Conservation (phyloP, 208 protist species). For the Naegleria lovaniensis region DNA sequence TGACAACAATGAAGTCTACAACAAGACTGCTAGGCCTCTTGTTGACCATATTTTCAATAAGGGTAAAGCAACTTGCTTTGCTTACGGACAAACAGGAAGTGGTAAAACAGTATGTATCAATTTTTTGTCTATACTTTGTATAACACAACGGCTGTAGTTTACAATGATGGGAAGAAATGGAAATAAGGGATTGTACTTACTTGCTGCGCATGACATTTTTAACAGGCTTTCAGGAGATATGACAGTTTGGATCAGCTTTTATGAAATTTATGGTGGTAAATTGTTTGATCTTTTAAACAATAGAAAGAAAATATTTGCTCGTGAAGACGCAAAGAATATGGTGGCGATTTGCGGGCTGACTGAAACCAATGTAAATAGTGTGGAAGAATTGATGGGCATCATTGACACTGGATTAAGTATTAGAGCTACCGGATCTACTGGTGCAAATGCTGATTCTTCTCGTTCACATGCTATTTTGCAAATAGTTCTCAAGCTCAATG, state of each 20-base stretch:
- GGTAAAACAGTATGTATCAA: slow-evolving; percentile 67
- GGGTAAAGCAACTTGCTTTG: slow-evolving; percentile 91
- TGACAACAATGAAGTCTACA: slow-evolving; percentile 83
- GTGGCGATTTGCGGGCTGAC: slow-evolving; percentile 88
- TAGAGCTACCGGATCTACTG: slow-evolving; percentile 75
- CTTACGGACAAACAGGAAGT: slow-evolving; percentile 92
- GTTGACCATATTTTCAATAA: slow-evolving; percentile 88
- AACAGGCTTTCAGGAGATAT: slow-evolving; percentile 57
- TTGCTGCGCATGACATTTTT: slow-evolving; percentile 88
- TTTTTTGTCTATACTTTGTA: not conserved
- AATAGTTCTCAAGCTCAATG: slow-evolving; percentile 54
- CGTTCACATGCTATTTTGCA: slow-evolving; percentile 82
- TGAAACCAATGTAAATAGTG: slow-evolving; percentile 68
- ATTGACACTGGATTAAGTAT: slow-evolving; percentile 74
- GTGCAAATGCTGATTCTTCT: slow-evolving; percentile 78
- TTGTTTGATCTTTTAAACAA: slow-evolving; percentile 92
- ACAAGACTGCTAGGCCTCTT: slow-evolving; percentile 68
- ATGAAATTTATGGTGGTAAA: slow-evolving; percentile 93
- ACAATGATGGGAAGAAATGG: slow-evolving; percentile 78
- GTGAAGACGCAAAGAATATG: slow-evolving; percentile 83
- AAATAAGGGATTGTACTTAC: slow-evolving; percentile 83
- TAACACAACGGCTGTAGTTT: slow-evolving; percentile 30
- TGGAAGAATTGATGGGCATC: slow-evolving; percentile 75
- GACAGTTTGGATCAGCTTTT: slow-evolving; percentile 77
- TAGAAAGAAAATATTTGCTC: slow-evolving; percentile 75